Percentiles rank a stretch among this genome's conserved stretches.
These are phyloP conservation scores for Leptoxyphium fumago DNA, from an alignment of 2,329 filamentous ascomycete species.

Conservation along the genomic window DNA sequence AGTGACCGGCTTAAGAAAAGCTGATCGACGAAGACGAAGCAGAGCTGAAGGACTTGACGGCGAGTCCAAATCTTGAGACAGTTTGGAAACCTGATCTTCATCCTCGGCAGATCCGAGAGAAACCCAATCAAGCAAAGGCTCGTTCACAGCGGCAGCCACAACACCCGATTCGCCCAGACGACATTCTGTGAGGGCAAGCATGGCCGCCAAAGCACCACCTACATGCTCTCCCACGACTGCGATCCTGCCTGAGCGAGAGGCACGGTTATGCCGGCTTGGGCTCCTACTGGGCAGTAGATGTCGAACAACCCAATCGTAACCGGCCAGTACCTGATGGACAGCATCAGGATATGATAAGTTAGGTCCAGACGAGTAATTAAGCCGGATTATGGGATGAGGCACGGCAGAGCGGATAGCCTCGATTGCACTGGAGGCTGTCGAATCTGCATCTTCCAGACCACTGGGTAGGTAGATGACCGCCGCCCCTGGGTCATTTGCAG, in stretches of 20 bases:
- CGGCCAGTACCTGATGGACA: slow-evolving; percentile 32
- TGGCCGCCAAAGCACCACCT: slow-evolving; percentile 33
- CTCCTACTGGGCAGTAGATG: slow-evolving; percentile 20
- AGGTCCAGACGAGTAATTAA: slow-evolving; percentile 26
- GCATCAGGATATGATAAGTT: slow-evolving; percentile 28
- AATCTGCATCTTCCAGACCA: slow-evolving; percentile 17
- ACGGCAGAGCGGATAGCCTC: slow-evolving; percentile 22
- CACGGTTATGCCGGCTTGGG: slow-evolving; percentile 12
- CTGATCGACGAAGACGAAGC: slow-evolving; percentile 12
- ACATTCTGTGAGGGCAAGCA: slow-evolving; percentile 37
- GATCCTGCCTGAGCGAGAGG: slow-evolving; percentile 18
- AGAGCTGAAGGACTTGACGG: slow-evolving; percentile 7
- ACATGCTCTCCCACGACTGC: slow-evolving; percentile 34
- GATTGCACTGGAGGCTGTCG: slow-evolving; percentile 17
- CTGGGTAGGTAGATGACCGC: slow-evolving; percentile 28
- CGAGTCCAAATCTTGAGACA: slow-evolving; percentile 3
- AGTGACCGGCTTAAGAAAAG: slow-evolving; percentile 27
- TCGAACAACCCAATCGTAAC: slow-evolving; percentile 32
- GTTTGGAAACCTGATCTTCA: slow-evolving; percentile 15
- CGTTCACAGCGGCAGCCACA: slow-evolving; percentile 31
- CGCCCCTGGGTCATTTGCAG: slow-evolving; percentile 11
- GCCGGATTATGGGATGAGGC: slow-evolving; percentile 26
- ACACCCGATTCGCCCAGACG: slow-evolving; percentile 25
- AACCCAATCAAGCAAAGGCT: slow-evolving; percentile 35
- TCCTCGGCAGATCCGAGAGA: slow-evolving; percentile 3